Evolutionary conservation across 2,329 filamentous ascomycete genomes (phyloP).

Genomic region (Phoma herbarum): DNA sequence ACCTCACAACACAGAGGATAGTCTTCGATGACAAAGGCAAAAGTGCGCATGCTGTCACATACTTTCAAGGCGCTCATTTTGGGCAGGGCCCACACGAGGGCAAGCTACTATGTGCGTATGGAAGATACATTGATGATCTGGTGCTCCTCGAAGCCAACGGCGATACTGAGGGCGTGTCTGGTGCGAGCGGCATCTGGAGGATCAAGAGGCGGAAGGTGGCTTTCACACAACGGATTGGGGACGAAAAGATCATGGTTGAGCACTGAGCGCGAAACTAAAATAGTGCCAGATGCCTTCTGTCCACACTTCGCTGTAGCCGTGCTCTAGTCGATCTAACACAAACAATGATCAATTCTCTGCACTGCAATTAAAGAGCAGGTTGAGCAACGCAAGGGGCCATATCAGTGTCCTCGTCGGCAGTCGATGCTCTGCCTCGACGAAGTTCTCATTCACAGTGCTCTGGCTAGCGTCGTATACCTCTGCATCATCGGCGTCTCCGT

Average conservation of each 20-base stretch:
- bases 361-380: no score
- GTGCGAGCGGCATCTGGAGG: slow-evolving; percentile 53
- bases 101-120: slow-evolving; percentile 53
- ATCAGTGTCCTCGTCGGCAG: no score
- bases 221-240: slow-evolving; percentile 50
- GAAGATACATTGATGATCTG: slow-evolving; percentile 53
- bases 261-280: slow-evolving; percentile 24
- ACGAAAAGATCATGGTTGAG: slow-evolving; percentile 48
- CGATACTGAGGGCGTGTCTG: slow-evolving; percentile 43
- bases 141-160: slow-evolving; percentile 36
- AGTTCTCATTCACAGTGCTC: no score
- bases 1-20: slow-evolving; percentile 55
- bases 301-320: no score
- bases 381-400: no score
- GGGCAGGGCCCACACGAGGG: slow-evolving; percentile 55
- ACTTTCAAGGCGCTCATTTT: slow-evolving; percentile 56
- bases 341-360: no score
- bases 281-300: no score
- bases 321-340: no score
- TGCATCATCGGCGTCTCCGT: no score
- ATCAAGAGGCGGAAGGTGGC: slow-evolving; percentile 49
- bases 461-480: no score
- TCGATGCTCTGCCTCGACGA: no score
- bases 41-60: slow-evolving; percentile 50
- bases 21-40: slow-evolving; percentile 40